Base-by-base conservation (phyloP, 179 eudicot genomes). In the Actinidia arguta region DNA sequence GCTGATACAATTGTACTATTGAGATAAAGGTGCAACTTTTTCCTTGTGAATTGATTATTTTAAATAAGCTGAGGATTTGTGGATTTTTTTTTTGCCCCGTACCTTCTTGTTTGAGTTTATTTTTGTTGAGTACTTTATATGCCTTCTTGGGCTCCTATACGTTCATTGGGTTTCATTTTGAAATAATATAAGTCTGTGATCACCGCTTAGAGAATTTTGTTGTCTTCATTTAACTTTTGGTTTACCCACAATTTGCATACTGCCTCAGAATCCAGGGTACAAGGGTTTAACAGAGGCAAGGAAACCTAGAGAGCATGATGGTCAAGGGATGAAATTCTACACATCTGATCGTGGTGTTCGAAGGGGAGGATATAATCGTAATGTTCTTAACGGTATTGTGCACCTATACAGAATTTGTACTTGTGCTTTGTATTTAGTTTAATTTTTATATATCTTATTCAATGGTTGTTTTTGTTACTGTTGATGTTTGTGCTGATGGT, bases 341-440 rank as follows among this genome's bases (percentile, higher is more conserved):
- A 59, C 85, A 75, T 62, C 84, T 81, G 92, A 90, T 80, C 90
- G 78, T 39, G 89, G 84, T 88, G 87, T 69, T 85, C 91, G 85
- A 77, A 86, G 95, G 82, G 90, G 92, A 73, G 85, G 89, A 73
- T 85, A 79, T 84, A 68, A 74, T 82, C 90, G 92, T 73, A 90
- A 85, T 81, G 51, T 81, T 82, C 68, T 77, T 68, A 24, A 87
- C 87, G 92, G 94, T 89, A 88, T 84, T 74, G 48, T 81, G 69
- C 56, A 56, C 7, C 5, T 47, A 5, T 42, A 61, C 25, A 6
- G 74, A 47, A 24, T 58, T 47, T 5, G 8, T 74, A 50, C 58
- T 58, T 80, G 55, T 16, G 48, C 52, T 20, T 8, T 48, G 1
- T 27, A 4, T 64, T 79, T 44, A 11, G 10, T 2, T 73, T 47